phyloP scores from a whole-genome alignment of 768 basidiomycete species.

The Imleria badia region DNA sequence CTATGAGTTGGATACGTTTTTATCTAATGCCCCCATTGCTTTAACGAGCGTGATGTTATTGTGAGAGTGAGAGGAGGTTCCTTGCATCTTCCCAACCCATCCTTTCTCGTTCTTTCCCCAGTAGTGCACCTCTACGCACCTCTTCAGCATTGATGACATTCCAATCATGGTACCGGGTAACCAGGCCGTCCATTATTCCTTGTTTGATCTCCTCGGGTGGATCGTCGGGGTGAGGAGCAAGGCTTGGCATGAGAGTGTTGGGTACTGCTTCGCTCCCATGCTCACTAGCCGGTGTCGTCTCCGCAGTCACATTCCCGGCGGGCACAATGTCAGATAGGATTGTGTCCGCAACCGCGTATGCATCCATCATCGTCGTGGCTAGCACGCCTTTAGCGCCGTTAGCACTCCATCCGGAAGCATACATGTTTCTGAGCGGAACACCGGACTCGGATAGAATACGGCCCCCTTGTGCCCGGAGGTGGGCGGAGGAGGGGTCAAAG shows the following conservation, averaged over 20 bases:
- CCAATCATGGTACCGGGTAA: slow-evolving; percentile 76
- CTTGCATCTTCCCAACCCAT: slow-evolving; percentile 67
- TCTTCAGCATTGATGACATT: slow-evolving; percentile 73
- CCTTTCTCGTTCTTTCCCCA: slow-evolving; percentile 74
- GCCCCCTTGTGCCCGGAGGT: slow-evolving; percentile 53
- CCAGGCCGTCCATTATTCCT: slow-evolving; percentile 39
- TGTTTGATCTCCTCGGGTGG: slow-evolving; percentile 49
- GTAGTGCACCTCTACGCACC: slow-evolving; percentile 48
- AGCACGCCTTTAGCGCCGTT: slow-evolving; percentile 90
- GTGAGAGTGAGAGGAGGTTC: slow-evolving; percentile 25
- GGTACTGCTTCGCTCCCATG: background rate
- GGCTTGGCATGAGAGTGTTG: slow-evolving; percentile 33
- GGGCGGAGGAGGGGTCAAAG: slow-evolving; percentile 55
- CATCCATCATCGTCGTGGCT: slow-evolving; percentile 90
- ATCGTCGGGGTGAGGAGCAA: slow-evolving; percentile 40
- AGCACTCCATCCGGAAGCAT: slow-evolving; percentile 93
- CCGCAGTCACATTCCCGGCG: slow-evolving; percentile 17
- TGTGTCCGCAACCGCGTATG: slow-evolving; percentile 73
- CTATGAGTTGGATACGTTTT: background rate
- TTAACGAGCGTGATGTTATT: slow-evolving; percentile 6
- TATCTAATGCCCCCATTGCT: background rate
- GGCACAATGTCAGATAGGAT: slow-evolving; percentile 59
- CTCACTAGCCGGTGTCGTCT: slow-evolving; percentile 6
- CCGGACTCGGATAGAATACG: slow-evolving; percentile 46
- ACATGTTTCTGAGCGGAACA: slow-evolving; percentile 56